These are phyloP conservation scores for Microglena sp. DNA, from an alignment of 139 green algal genomes.

Conservation along the genomic window DNA sequence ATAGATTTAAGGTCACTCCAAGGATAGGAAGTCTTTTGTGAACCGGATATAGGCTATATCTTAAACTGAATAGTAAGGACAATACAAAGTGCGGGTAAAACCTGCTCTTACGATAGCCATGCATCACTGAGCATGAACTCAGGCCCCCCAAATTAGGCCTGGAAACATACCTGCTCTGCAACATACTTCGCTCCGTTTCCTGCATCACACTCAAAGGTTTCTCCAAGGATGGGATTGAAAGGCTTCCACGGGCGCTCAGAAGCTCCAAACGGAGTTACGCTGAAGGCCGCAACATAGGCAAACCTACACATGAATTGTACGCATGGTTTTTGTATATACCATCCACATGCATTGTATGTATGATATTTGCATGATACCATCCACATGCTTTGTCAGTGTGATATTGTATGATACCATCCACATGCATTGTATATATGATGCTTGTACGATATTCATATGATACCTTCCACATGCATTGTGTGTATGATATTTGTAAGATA, in stretches of 20 bases:
- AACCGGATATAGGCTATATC: no score
- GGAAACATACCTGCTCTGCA: constrained; percentile 86
- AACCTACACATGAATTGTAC: no score
- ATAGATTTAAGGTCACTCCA: constrained; percentile 96
- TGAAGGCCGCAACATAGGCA: constrained; percentile 76
- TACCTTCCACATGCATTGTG: no score
- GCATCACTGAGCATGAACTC: no score
- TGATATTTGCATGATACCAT: neutral
- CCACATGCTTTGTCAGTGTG: no score
- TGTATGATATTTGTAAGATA: no score
- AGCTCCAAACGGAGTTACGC: constrained; percentile 77
- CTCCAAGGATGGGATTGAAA: constrained; percentile 97
- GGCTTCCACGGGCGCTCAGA: constrained; percentile 94
- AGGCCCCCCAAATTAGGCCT: no score
- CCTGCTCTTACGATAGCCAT: neutral
- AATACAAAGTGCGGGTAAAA: no score
- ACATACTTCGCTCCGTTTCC: constrained; percentile 66
- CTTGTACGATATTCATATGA: no score
- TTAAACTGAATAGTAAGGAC: no score
- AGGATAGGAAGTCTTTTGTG: no score
- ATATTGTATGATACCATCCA: neutral
- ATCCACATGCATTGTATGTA: neutral
- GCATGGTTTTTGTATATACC: no score
- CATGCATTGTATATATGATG: neutral
- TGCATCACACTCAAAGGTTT: constrained; percentile 86